Evolutionary conservation across 441 rosid species (phyloP), one percentile per base, ranked within the genome.

Genomic region (Populus hybrid): DNA sequence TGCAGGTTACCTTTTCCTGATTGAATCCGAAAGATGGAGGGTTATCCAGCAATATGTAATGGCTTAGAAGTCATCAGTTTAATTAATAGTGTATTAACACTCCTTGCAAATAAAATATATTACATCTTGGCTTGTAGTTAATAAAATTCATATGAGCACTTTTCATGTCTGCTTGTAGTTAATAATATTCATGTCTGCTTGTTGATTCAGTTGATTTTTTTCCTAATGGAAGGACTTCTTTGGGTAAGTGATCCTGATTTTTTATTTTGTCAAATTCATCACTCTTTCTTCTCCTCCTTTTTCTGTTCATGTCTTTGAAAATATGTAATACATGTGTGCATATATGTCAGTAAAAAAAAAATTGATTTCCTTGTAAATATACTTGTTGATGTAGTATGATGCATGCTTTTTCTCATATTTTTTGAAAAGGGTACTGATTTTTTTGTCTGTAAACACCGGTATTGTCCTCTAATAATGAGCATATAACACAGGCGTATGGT

Each of bases 1-100:
- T 81, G 84, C 82, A 84, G 87, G 80, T 75, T 84, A 65, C 75
- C 87, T 9, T 73, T 73, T 30, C 75, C 82, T 11, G 28, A 79
- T 59, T 78, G 69, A 81, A 40, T 53, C 14, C 28, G 81, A 30
- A 69, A 73, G 76, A 65, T 42, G 70, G 67, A 73, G 18, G 9
- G 23, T 67, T 18, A 53, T 18, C 61, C 61, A 53, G 21, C 61
- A 53, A 53, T 14, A 46, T 46, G 5, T 46, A 46, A 46, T 46
- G 57, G 57, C 57, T 14, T 46, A 11, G 6, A 0, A 53, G n/a
- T 16, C 61, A 53, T 53, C n/a, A 53, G n/a, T 53, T 53, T 53
- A 53, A 16, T 53, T 5, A 53, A 18, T 53, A 53, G 1, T 14
- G 61, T 53, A 53, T 53, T 53, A 50, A 2, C 0, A 53, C 18